Evolutionary conservation across 192 early-diverging fungal species (phyloP), one percentile per base, ranked within the genome.

Genomic region (Chytriomyces sp.): DNA sequence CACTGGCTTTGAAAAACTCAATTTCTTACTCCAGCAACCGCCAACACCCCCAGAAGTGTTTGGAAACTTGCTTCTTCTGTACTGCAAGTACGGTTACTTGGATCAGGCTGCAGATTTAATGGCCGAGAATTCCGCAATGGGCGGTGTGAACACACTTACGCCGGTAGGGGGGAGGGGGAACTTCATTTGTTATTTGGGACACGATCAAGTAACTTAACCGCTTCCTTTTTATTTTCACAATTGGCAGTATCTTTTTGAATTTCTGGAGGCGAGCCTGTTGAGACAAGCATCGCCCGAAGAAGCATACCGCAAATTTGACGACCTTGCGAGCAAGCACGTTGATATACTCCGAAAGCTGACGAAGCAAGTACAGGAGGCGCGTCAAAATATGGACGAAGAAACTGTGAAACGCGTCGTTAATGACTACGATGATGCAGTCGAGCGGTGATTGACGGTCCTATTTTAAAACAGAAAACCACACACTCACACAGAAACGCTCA

Each of bases 11-110:
- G 87, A 90, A 67, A 90, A 90, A 72, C 81, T 90, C 49, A 86
- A 80, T 47, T 90, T 89, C 67, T 76, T 90, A 62, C 77, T 90
- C 53, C 86, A 88, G 67, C 85, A 87, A 59, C 70, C 76, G 5
- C 86, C 89, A 6, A 84, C 82, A 28, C 89, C 89, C 4, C 89
- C 84, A 48, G 89, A 90, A 80, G 85, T 86, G 8, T 89, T 90
- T 80, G 86, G 86, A 43, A 90, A 90, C 76, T 64, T 90, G 60
- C 72, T 90, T 57, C 81, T 90, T 4, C 79, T 90, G 20, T 90
- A 90, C 70, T 69, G 82, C 75, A 90, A 90, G 75, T 90, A 86
- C 75, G 82, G 90, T 57, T 89, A 88, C 75, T 70, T 76, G 35
- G 89, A 90, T 71, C 64, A 80, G 45, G 89, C 89, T 3, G 89